Evolutionary conservation across 768 basidiomycete genomes (phyloP).

Genomic region (Kwoniella bestiolae): DNA sequence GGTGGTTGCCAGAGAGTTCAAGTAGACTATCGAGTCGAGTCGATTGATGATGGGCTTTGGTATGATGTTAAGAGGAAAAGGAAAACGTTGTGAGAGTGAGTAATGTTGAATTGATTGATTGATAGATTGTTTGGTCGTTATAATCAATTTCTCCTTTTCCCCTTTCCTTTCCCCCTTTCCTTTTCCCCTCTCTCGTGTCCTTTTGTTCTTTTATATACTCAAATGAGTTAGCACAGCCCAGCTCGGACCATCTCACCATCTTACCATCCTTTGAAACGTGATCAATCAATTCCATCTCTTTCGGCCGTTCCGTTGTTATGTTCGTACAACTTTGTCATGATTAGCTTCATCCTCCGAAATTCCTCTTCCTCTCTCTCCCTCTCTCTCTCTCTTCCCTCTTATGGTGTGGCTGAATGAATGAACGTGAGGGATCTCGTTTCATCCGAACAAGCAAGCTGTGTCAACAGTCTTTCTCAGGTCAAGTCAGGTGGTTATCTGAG

Average conservation of each 20-base stretch:
- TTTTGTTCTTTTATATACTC: slow-evolving; percentile 2
- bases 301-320: neutral
- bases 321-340: neutral
- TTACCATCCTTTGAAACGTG: slow-evolving; percentile 9
- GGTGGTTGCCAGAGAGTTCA: too few species aligned
- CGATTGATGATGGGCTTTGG: neutral
- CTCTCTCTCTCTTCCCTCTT: neutral
- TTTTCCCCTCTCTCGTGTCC: neutral
- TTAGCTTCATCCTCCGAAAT: too few species aligned
- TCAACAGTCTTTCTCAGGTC: neutral
- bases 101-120: neutral
- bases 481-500: neutral
- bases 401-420: neutral
- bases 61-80: neutral
- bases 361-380: neutral
- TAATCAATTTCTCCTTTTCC: neutral
- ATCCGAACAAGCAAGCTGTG: too few species aligned
- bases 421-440: too few species aligned
- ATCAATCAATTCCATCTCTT: neutral
- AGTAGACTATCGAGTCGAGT: neutral
- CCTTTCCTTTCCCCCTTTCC: neutral
- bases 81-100: neutral
- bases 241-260: neutral
- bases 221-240: too few species aligned
- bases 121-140: too few species aligned